Base-by-base conservation (phyloP, 169 alveolate genomes). In the Eimeria necatrix region DNA sequence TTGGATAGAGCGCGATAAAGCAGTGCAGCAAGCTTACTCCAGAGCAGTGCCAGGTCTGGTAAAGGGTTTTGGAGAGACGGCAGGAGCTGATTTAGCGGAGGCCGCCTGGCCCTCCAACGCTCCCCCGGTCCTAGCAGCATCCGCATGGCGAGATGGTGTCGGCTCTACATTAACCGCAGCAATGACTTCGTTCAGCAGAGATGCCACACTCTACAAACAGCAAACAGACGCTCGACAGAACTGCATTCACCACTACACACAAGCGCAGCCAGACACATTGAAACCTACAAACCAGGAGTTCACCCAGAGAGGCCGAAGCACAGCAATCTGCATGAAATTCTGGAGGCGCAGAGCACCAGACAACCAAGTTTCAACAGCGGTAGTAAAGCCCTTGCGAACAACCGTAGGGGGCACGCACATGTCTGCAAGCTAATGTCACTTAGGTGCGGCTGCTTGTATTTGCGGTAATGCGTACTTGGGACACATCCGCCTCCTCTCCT, bases 171-270 rank as follows among this genome's bases (percentile, higher is more conserved):
- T 41, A 9, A 76, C 87, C 0, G 87, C 6, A 26, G 87, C 22
- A 6, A 76, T 41, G 7, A 76, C 87, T 10, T 76, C 87, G 61
- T 48, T 41, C 87, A 76, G 32, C 26, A 76, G 61, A 22, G 87
- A 76, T 6, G 87, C 87, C 9, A 76, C 87, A 26, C 87, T 76
- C 87, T 76, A 60, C 22, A 32, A 49, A 48, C 0, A 32, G 41
- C 41, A 32, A 32, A 32, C 41, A 32, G 2, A 32, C 41, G 41
- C 41, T 32, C 41, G 41, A 32, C 41, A 32, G 41, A 32, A 32
- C 41, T 32, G 41, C 41, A 32, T 32, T 32, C 41, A 32, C 41
- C 41, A 32, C 41, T 32, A 32, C 41, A 32, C 41, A 32, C 41
- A 32, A 32, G 2, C 41, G 41, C 41, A 32, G 41, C 41, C 41